These are phyloP conservation scores for Pezicula carpinea DNA, from an alignment of 2,329 filamentous ascomycete species.

Conservation along the genomic window DNA sequence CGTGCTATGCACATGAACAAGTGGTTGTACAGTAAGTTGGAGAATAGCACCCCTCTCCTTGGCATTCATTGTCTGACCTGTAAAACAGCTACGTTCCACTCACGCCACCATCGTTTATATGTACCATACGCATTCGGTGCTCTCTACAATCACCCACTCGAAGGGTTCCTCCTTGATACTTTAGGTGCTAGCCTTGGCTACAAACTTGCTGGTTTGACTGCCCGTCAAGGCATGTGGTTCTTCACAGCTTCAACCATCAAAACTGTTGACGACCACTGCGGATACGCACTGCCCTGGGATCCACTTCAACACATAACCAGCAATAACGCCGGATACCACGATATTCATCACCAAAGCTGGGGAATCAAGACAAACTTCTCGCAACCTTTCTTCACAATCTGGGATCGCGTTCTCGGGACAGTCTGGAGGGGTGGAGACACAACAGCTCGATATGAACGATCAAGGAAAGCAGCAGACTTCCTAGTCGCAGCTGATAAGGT, in stretches of 20 bases:
- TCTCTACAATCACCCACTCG: slow-evolving; percentile 92
- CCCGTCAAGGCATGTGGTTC: slow-evolving; percentile 82
- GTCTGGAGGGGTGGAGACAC: slow-evolving; percentile 27
- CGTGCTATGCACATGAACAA: slow-evolving; percentile 96
- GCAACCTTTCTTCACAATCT: slow-evolving; percentile 92
- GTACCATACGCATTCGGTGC: slow-evolving; percentile 97
- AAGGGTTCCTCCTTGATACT: slow-evolving; percentile 91
- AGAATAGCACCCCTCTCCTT: neutral
- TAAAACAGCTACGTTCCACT: slow-evolving; percentile 74
- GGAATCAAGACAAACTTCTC: slow-evolving; percentile 95
- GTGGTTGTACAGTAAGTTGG: slow-evolving; percentile 82
- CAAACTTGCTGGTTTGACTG: slow-evolving; percentile 75
- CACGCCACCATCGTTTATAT: slow-evolving; percentile 92
- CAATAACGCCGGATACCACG: slow-evolving; percentile 95
- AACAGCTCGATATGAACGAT: slow-evolving; percentile 20
- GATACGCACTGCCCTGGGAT: slow-evolving; percentile 93
- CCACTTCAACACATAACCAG: slow-evolving; percentile 86
- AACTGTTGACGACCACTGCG: slow-evolving; percentile 96
- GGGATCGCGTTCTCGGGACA: slow-evolving; percentile 79
- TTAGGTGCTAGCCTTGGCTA: slow-evolving; percentile 81
- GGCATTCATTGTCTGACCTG: neutral
- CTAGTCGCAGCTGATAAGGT: slow-evolving; percentile 23
- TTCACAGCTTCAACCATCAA: slow-evolving; percentile 89
- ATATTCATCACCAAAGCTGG: slow-evolving; percentile 98
- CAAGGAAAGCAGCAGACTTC: slow-evolving; percentile 25